A percentile compares a stretch with the other conserved stretches of the same genome.
These are phyloP conservation scores for Tulasnella sp. DNA, from an alignment of 768 basidiomycete species.

Conservation along the genomic window DNA sequence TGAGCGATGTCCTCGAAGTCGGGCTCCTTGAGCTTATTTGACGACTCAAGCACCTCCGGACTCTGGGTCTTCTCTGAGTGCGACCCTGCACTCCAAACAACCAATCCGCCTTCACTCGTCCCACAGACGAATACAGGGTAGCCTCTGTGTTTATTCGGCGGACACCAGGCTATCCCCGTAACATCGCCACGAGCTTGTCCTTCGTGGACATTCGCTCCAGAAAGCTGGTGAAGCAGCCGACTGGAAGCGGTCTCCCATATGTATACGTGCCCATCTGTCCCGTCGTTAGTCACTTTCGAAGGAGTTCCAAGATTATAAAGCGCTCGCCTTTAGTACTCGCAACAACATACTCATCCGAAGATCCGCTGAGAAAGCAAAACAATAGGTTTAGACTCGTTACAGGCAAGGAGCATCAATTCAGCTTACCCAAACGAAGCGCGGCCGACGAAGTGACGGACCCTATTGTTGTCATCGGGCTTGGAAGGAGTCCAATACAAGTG, in stretches of 20 bases:
- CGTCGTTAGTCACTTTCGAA: background rate
- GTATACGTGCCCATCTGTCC: constrained; percentile 58
- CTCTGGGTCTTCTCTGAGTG: background rate
- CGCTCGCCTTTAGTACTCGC: constrained; percentile 48
- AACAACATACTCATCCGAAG: constrained; percentile 67
- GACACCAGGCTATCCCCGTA: background rate
- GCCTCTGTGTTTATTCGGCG: background rate
- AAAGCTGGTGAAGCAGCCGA: constrained; percentile 51
- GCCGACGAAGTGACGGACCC: constrained; percentile 59
- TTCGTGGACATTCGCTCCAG: constrained; percentile 26
- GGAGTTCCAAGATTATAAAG: background rate
- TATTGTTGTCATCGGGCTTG: constrained; percentile 64
- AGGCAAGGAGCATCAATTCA: background rate
- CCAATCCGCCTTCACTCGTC: background rate
- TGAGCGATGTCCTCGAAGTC: too few relatives aligned
- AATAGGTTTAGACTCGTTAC: background rate
- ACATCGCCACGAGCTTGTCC: constrained; percentile 28
- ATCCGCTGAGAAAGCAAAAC: constrained; percentile 31
- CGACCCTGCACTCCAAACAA: background rate
- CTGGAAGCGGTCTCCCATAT: constrained; percentile 81
- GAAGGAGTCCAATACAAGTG: constrained; percentile 25
- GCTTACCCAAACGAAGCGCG: constrained; percentile 59
- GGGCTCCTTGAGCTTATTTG: too few relatives aligned
- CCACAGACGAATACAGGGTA: background rate
- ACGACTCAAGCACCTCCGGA: background rate